Percentiles rank a stretch among this genome's conserved stretches.
Evolutionary conservation across 1,284 basidiomycete genomes (phyloP).

Genomic region (Cutaneotrichosporon daszewskae): DNA sequence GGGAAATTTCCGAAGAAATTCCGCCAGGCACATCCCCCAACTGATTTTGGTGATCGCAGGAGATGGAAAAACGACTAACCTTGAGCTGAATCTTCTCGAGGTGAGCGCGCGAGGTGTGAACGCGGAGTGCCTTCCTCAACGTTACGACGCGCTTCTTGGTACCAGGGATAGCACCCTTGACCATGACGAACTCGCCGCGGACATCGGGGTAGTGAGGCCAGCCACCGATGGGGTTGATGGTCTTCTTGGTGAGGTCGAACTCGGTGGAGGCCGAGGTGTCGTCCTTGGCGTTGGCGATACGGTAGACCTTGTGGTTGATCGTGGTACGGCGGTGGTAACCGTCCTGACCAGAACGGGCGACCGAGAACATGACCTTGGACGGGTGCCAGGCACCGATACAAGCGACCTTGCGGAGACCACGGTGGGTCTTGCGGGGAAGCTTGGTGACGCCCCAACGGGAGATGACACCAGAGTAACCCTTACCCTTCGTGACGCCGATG

Average conservation of each 20-base stretch:
- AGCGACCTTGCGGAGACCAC: conserved; percentile 98
- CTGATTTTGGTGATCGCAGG: too few species aligned
- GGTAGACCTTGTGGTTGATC: conserved; percentile 80
- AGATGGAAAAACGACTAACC: too few species aligned
- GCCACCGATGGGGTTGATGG: conserved; percentile 97
- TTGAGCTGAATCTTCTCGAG: conserved; percentile 86
- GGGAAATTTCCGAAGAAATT: too few species aligned
- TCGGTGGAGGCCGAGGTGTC: conserved; percentile 86
- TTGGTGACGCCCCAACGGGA: conserved; percentile 98
- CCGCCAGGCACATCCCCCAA: too few species aligned
- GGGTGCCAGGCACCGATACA: conserved; percentile 99
- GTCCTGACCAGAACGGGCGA: conserved; percentile 99
- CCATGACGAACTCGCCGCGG: conserved; percentile 95
- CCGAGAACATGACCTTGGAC: conserved; percentile 99
- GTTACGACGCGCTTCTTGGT: conserved; percentile 87
- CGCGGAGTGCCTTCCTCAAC: conserved; percentile 39
- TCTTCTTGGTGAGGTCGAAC: conserved; percentile 86
- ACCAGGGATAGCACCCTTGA: conserved; percentile 90
- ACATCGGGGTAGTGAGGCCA: conserved; percentile 97
- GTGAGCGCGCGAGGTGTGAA: conserved; percentile 52
- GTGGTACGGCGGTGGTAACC: conserved; percentile 99
- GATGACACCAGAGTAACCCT: conserved; percentile 99
- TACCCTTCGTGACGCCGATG: conserved; percentile 97
- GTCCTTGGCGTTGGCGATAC: conserved; percentile 77
- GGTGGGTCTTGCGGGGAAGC: conserved; percentile 97